These are phyloP conservation scores for Tillandsia fasciculata DNA, from an alignment of 176 grass and related monocot genomes.

Conservation along the genomic window DNA sequence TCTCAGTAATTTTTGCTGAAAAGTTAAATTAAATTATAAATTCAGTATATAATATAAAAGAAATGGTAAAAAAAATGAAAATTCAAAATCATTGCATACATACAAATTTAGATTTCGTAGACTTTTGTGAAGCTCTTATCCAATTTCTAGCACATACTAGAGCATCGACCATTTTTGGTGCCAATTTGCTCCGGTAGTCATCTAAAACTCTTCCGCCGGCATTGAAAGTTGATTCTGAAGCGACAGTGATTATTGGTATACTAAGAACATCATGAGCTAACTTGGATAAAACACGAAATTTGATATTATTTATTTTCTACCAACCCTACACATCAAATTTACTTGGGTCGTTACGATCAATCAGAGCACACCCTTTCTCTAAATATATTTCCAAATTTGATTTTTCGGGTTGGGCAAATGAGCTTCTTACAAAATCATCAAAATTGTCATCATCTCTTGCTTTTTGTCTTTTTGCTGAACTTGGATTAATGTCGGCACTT, in stretches of 20 bases:
- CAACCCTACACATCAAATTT: neutral
- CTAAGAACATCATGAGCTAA: conserved; percentile 4
- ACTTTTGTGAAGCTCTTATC: neutral
- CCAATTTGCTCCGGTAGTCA: conserved; percentile 1
- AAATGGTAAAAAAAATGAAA: too few relatives aligned
- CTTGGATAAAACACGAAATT: neutral
- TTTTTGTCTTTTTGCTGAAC: neutral
- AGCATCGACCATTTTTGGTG: neutral
- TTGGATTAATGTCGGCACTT: too few relatives aligned
- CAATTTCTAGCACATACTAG: conserved; percentile 11
- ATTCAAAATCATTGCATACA: too few relatives aligned
- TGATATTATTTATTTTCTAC: conserved; percentile 6
- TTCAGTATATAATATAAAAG: too few relatives aligned
- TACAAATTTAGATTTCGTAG: too few relatives aligned
- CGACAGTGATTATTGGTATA: neutral
- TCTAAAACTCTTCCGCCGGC: conserved; percentile 2
- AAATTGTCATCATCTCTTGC: neutral
- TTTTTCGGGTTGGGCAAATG: neutral
- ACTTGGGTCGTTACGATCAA: neutral
- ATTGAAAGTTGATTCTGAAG: neutral
- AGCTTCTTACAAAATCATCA: neutral
- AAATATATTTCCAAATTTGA: conserved; percentile 4
- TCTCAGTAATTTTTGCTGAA: too few relatives aligned
- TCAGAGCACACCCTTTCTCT: neutral
- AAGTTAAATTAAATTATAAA: too few relatives aligned